A percentile compares a stretch with the other conserved stretches of the same genome.
Evolutionary conservation across 1,139 yeast species (phyloP).

Genomic region (Magnusiomyces fungicola): DNA sequence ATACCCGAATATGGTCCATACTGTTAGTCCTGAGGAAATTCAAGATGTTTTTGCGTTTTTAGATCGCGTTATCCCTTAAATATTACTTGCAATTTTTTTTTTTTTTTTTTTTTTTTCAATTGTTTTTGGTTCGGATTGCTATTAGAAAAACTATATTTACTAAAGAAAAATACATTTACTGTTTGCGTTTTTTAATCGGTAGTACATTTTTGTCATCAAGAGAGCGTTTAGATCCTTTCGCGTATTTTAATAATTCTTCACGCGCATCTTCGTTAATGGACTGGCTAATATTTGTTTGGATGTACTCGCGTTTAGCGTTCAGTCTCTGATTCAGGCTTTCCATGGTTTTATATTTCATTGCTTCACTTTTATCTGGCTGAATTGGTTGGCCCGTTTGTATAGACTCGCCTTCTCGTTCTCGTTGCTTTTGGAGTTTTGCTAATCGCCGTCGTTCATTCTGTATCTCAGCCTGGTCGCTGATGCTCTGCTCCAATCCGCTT

Average conservation of each 20-base stretch:
- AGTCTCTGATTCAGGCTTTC: background rate
- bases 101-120: background rate
- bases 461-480: conserved; percentile 14
- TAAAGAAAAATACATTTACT: conserved; percentile 2
- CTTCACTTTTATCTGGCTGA: conserved; percentile 2
- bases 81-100: too few relatives aligned
- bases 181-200: background rate
- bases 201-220: too few relatives aligned
- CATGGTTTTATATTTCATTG: background rate
- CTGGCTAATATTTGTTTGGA: conserved; percentile 20
- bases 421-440: conserved; percentile 5
- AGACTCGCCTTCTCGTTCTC: conserved; percentile 10
- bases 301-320: conserved; percentile 16
- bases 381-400: too few relatives aligned
- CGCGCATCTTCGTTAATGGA: conserved; percentile 33
- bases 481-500: conserved; percentile 20
- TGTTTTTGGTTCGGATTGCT: background rate
- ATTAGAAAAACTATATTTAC: background rate
- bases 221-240: too few relatives aligned
- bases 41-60: conserved; percentile 52
- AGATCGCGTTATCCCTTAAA: conserved; percentile 26
- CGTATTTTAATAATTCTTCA: conserved; percentile 33
- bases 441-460: conserved; percentile 7
- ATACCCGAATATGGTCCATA: conserved; percentile 62
- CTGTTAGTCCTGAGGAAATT: conserved; percentile 61